phyloP scores from a whole-genome alignment of 2,329 filamentous ascomycete genomes.

The Claviceps monticola region DNA sequence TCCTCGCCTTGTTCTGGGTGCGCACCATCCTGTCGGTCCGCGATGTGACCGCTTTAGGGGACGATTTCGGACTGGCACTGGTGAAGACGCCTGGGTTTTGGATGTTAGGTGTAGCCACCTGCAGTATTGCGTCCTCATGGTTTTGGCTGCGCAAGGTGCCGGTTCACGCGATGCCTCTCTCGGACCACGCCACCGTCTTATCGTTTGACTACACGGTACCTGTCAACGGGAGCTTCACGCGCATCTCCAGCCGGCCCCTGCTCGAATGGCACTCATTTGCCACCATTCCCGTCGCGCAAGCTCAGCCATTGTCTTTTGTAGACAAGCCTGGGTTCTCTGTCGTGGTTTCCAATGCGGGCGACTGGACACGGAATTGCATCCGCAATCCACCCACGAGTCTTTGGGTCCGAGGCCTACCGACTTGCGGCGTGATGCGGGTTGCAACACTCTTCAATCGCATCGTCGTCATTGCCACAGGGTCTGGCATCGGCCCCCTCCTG shows the following conservation, averaged over 20 bases:
- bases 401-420: constrained; percentile 55
- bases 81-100: constrained; percentile 41
- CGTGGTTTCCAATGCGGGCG: constrained; percentile 58
- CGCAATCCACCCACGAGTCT: constrained; percentile 43
- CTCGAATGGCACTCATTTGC: constrained; percentile 67
- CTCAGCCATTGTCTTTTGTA: constrained; percentile 9
- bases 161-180: constrained; percentile 54
- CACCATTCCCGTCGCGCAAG: constrained; percentile 46
- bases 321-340: constrained; percentile 44
- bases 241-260: constrained; percentile 49
- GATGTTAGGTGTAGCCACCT: constrained; percentile 50
- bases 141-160: constrained; percentile 52
- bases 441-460: constrained; percentile 51
- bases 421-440: constrained; percentile 53
- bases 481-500: constrained; percentile 57
- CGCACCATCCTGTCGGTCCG: constrained; percentile 43
- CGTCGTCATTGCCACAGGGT: constrained; percentile 57
- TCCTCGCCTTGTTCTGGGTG: constrained; percentile 50
- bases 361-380: constrained; percentile 58
- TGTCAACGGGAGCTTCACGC: constrained; percentile 30
- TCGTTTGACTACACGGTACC: constrained; percentile 52
- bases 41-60: constrained; percentile 22
- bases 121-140: constrained; percentile 60
- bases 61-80: constrained; percentile 22
- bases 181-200: constrained; percentile 56